phyloP scores from a whole-genome alignment of 164 flowering plant genomes.

The grape (Vitis vinifera) region ASM3070453v1 NC_081822.1:6489001-6489500 shows the following conservation, averaged over 20 bases:
- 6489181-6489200: conserved; percentile 3
- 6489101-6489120: conserved; percentile 33
- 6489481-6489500: too few relatives aligned
- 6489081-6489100: conserved; percentile 21
- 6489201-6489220: conserved; percentile 7
- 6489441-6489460: background rate
- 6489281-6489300: too few relatives aligned
- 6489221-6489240: background rate
- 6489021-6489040: conserved; percentile 11
- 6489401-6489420: conserved; percentile 49
- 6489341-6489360: conserved; percentile 4
- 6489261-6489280: too few relatives aligned
- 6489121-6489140: conserved; percentile 22
- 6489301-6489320: background rate
- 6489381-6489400: conserved; percentile 42
- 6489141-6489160: background rate
- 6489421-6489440: conserved; percentile 2
- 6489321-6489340: conserved; percentile 15
- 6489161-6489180: background rate
- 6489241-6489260: background rate
- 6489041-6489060: conserved; percentile 26
- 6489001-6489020: conserved; percentile 9
- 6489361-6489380: conserved; percentile 49
- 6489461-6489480: background rate
- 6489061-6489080: conserved; percentile 25